Evolutionary conservation across 2,329 filamentous ascomycete genomes (phyloP), one percentile per base, ranked within the genome.

Genomic region (Lithohypha guttulata): DNA sequence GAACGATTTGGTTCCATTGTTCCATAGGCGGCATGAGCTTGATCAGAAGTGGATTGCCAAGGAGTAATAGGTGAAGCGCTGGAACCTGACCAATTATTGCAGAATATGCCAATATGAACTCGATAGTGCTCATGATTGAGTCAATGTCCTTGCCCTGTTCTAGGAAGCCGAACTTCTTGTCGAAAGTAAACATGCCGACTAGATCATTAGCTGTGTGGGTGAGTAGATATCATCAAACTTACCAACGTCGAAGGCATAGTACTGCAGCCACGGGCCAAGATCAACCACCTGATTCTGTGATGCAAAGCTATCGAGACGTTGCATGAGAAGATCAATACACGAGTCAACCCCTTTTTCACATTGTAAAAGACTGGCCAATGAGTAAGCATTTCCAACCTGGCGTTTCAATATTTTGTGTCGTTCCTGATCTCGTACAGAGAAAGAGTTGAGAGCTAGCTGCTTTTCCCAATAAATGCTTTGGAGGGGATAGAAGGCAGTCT

Each of bases 201-300:
- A 50, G 41, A n/a, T n/a, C n/a, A n/a, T n/a, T n/a, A n/a, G n/a
- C n/a, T n/a, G n/a, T n/a, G n/a, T n/a, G n/a, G n/a, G n/a, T n/a
- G n/a, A n/a, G n/a, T n/a, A n/a, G n/a, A n/a, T n/a, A n/a, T n/a
- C n/a, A n/a, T n/a, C n/a, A n/a, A n/a, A n/a, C n/a, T n/a, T n/a
- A n/a, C n/a, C n/a, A n/a, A n/a, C n/a, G 28, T 87, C 83, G 52
- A 87, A 87, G 0, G 83, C 83, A 50, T 83, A 86, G 55, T 77
- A 86, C 53, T 87, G 82, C 42, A 87, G 61, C 82, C 82, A 86
- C 29, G 44, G 39, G 1, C 28, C 50, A 42, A 52, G 6, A 43
- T 73, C 58, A 2, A 71, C 45, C 0, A 43, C 37, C 3, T 54
- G 11, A 0, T 50, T 49, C 0, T 42, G 37, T 0, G 43, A 35